Evolutionary conservation across 148 eudicot species (phyloP), one percentile per base, ranked within the genome.

Genomic region (Fagopyrum esculentum): DNA sequence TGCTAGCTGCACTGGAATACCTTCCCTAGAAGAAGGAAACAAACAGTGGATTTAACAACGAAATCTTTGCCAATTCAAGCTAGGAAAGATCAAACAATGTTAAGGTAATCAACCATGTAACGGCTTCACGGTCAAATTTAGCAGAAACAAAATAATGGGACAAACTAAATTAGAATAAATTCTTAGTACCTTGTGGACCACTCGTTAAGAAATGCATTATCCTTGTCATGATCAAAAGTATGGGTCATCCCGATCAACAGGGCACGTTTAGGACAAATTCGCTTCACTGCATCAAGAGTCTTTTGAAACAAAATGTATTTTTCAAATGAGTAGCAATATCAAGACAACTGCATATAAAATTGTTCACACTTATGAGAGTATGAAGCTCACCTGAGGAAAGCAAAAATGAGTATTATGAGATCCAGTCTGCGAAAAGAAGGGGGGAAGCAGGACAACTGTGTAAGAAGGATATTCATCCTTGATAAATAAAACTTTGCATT

Each of bases 1-100:
- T 60, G 98, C 98, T 76, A 94, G 96, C 88, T 91, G 97, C 77
- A 94, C 91, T 40, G 83, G 88, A 75, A 94, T 91, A 73, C 96
- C 96, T 87, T 94, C 98, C 75, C 98, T 90, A 50, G 0, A 83
- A 56, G 46, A 16, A 69, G 73, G 72, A 35, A 17, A 19, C 73
- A 77, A 35, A 22, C 29, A 73, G 48, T 59, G 12, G 22, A 17
- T 59, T 59, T 59, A 10, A 15, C 13, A 59, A 59, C 7, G 26
- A 59, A 59, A 7, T 8, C 52, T 49, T 8, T 9, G 2, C 35
- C 29, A 61, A 11, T 9, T 61, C 10, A 61, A 60, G 12, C 68
- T 9, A 29, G 13, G 15, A 60, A 29, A 26, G 44, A 26, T 61
- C 22, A 61, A 26, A 35, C n/a, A 63, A 63, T n/a, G 12, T 29